Evolutionary conservation across 768 basidiomycete genomes (phyloP).

Genomic region (Asterophora lycoperdoides): DNA sequence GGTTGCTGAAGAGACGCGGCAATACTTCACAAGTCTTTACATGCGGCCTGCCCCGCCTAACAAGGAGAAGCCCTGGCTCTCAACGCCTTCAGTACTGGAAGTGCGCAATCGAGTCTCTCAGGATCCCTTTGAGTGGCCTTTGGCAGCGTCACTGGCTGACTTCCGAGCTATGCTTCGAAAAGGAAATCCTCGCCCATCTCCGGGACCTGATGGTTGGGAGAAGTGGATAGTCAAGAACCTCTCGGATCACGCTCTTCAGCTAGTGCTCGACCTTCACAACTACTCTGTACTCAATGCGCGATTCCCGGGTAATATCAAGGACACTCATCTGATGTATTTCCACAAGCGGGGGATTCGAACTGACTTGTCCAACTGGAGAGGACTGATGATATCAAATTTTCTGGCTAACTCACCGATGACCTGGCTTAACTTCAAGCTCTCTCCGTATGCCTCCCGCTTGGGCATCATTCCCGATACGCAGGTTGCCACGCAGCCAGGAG

Average conservation of each 20-base stretch:
- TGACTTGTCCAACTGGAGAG: conserved; percentile 13
- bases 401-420: conserved; percentile 14
- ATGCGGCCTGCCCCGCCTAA: conserved; percentile 8
- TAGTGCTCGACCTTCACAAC: conserved; percentile 9
- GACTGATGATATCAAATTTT: conserved; percentile 14
- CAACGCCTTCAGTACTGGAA: conserved; percentile 7
- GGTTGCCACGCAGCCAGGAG: conserved; percentile 6
- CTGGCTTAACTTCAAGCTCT: conserved; percentile 14
- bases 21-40: conserved; percentile 19
- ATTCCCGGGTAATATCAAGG: conserved; percentile 2
- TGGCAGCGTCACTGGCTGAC: not conserved
- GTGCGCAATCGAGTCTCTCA: not conserved
- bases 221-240: conserved; percentile 13
- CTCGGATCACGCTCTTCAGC: conserved; percentile 3
- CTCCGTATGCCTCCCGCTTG: not conserved
- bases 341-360: not conserved
- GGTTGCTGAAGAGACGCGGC: conserved; percentile 8
- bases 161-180: conserved; percentile 11
- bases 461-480: conserved; percentile 9
- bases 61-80: conserved; percentile 23
- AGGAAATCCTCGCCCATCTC: conserved; percentile 5
- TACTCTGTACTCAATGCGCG: not conserved
- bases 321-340: conserved; percentile 9
- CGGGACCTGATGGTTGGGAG: conserved; percentile 10
- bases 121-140: conserved; percentile 1